A percentile compares a stretch with the other conserved stretches of the same genome.
Evolutionary conservation across 108 stramenopile genomes (phyloP).

Genomic region (Schizochytrium sp.): DNA sequence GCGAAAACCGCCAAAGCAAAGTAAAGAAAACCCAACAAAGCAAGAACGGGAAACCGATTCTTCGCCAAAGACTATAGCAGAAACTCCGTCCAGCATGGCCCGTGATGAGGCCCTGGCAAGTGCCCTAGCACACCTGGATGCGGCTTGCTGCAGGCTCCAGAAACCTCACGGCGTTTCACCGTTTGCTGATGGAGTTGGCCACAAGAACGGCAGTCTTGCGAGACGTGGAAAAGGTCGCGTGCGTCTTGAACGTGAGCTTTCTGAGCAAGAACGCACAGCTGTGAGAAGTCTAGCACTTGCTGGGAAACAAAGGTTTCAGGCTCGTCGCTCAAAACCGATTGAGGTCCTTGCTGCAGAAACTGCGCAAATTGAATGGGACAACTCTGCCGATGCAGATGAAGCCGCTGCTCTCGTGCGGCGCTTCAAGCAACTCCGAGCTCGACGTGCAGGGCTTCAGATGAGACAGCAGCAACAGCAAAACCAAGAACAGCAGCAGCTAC

Average conservation of each 20-base stretch:
- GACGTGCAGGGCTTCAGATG: conserved; percentile 22
- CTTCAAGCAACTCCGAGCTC: conserved; percentile 56
- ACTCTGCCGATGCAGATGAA: neutral
- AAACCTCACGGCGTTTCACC: neutral
- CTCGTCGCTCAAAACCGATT: neutral
- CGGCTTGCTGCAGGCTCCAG: neutral
- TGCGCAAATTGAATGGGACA: neutral
- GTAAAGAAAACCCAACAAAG: no score
- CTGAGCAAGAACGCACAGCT: no score
- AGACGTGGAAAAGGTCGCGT: neutral
- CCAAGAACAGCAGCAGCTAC: neutral
- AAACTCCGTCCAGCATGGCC: neutral
- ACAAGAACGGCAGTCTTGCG: neutral
- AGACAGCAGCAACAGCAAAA: neutral
- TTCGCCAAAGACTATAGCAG: no score
- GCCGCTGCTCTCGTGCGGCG: neutral
- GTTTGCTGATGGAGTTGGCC: neutral
- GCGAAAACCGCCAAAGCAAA: no score
- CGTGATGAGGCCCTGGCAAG: neutral
- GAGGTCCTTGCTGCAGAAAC: neutral
- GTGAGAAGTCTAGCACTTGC: no score
- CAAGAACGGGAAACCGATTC: no score
- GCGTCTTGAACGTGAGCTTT: no score
- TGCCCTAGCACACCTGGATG: conserved; percentile 20
- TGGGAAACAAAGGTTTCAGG: no score